Evolutionary conservation across 371 early-diverging fungal species (phyloP).

Genomic region (Apophysomyces sp.): DNA sequence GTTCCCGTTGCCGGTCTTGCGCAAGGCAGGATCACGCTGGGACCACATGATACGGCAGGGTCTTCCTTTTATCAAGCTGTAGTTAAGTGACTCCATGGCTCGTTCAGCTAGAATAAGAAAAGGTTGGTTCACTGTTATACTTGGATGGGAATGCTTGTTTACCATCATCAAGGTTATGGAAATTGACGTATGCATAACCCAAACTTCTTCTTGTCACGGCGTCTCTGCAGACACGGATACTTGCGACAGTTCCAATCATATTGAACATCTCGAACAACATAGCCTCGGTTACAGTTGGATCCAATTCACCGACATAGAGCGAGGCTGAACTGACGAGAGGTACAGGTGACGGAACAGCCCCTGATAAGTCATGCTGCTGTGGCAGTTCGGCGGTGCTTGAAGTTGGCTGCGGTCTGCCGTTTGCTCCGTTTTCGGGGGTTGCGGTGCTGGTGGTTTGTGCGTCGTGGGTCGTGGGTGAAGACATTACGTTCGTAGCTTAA

Average conservation of each 20-base stretch:
- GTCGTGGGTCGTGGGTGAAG: background rate
- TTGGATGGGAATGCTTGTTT: constrained; percentile 14
- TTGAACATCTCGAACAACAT: constrained; percentile 97
- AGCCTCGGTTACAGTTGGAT: constrained; percentile 95
- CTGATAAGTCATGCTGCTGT: background rate
- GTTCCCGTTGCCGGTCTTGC: constrained; percentile 94
- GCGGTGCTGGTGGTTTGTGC: background rate
- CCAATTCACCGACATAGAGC: constrained; percentile 90
- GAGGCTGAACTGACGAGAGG: constrained; percentile 52
- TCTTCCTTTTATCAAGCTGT: constrained; percentile 90
- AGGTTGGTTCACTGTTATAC: too few species aligned
- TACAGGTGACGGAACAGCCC: background rate
- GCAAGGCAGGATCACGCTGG: constrained; percentile 96
- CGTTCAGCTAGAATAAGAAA: constrained; percentile 66
- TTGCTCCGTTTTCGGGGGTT: background rate
- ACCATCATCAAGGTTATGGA: constrained; percentile 76
- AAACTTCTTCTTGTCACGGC: constrained; percentile 95
- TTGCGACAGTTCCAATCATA: constrained; percentile 93
- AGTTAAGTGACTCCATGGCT: constrained; percentile 95
- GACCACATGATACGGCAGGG: constrained; percentile 99
- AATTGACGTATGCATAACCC: constrained; percentile 99
- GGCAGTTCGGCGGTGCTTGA: background rate
- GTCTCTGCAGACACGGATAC: constrained; percentile 98
- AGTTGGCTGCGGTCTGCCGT: background rate
- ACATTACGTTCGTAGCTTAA: constrained; percentile 7